Percentiles rank a stretch among this genome's conserved stretches.
Evolutionary conservation across 306 rosid genomes (phyloP).

Genomic region (Dalbergia cochinchinensis): DNA sequence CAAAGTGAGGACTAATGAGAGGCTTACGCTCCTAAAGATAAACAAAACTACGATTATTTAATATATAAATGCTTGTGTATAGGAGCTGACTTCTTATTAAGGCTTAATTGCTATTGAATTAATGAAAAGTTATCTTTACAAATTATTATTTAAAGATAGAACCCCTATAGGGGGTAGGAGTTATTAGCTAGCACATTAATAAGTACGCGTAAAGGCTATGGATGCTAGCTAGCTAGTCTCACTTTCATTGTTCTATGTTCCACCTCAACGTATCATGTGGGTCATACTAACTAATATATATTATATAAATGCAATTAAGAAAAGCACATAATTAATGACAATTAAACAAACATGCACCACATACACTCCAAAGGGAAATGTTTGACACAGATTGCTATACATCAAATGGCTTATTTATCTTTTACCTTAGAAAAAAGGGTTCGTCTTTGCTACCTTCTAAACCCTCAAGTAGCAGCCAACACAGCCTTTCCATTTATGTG

Average conservation of each 20-base stretch:
- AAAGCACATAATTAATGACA: constrained; percentile 16
- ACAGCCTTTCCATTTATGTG: constrained; percentile 43
- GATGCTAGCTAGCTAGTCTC: constrained; percentile 39
- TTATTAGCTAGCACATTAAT: constrained; percentile 32
- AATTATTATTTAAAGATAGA: constrained; percentile 34
- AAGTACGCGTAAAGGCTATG: constrained; percentile 54
- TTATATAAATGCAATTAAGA: neutral
- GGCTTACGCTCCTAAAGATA: neutral
- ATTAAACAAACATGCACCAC: constrained; percentile 34
- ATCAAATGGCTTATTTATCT: constrained; percentile 37
- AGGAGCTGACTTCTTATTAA: constrained; percentile 30
- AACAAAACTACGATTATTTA: constrained; percentile 15
- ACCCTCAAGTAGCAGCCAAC: constrained; percentile 6
- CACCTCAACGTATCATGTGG: constrained; percentile 26
- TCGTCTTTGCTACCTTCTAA: constrained; percentile 12
- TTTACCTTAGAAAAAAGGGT: constrained; percentile 31
- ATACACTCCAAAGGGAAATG: constrained; percentile 23
- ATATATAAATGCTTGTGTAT: neutral
- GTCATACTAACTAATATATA: constrained; percentile 32
- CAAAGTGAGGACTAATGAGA: neutral
- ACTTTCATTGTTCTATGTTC: constrained; percentile 17
- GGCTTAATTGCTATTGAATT: constrained; percentile 11
- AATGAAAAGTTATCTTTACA: constrained; percentile 30
- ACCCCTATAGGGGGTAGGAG: constrained; percentile 38
- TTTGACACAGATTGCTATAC: constrained; percentile 29